Evolutionary conservation across 768 basidiomycete species (phyloP).

Genomic region (Lactifluus subvellereus): DNA sequence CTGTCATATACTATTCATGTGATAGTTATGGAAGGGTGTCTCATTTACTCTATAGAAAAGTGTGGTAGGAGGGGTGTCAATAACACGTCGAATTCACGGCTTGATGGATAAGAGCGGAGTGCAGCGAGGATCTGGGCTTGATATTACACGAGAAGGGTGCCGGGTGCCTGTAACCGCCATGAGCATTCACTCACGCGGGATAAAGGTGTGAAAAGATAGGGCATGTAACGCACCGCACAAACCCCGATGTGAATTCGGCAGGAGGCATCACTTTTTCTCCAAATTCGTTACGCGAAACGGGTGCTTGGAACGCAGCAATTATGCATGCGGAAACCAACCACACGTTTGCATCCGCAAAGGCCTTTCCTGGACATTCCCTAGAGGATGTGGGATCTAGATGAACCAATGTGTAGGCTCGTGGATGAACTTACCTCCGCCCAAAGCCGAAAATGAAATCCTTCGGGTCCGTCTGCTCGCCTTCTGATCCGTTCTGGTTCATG

Average conservation of each 20-base stretch:
- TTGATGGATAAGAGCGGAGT: conserved; percentile 11
- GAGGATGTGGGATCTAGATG: neutral
- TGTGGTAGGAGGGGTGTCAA: neutral
- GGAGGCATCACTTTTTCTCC: conserved; percentile 20
- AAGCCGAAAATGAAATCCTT: conserved; percentile 24
- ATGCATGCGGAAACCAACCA: conserved; percentile 22
- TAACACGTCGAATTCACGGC: neutral
- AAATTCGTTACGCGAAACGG: conserved; percentile 10
- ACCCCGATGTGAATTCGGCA: conserved; percentile 17
- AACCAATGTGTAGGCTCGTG: neutral
- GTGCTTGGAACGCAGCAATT: conserved; percentile 19
- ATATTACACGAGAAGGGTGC: conserved; percentile 26
- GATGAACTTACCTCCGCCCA: conserved; percentile 20
- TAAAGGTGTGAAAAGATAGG: neutral
- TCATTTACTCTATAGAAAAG: neutral
- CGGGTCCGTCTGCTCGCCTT: conserved; percentile 12
- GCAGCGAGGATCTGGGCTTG: conserved; percentile 23
- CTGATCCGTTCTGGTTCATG: conserved; percentile 9
- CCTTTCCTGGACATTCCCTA: conserved; percentile 23
- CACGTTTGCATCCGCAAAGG: conserved; percentile 24
- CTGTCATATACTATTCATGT: neutral
- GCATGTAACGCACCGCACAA: conserved; percentile 21
- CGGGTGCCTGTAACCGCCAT: conserved; percentile 22
- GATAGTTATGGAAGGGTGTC: neutral
- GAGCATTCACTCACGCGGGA: neutral